Conservation (phyloP, 805 yeast species). For the Wickerhamiella siamensis region DNA sequence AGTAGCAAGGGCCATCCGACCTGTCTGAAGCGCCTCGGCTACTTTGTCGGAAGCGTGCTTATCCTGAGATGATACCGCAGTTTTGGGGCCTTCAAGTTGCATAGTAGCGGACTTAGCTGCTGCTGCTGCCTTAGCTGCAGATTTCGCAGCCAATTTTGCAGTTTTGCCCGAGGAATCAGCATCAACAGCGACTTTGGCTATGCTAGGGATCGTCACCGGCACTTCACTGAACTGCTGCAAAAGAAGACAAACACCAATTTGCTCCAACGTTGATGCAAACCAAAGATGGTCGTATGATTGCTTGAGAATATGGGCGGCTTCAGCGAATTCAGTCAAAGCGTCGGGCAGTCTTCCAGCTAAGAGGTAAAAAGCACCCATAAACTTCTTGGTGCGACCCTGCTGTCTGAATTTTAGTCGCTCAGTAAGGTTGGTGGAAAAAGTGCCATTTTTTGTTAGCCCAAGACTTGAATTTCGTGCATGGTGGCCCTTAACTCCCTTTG, state of each 20-base stretch:
- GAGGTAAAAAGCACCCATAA: conserved; percentile 61
- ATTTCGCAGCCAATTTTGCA: conserved; percentile 1
- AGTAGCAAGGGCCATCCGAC: conserved; percentile 10
- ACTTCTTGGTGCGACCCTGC: conserved; percentile 61
- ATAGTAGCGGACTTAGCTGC: neutral
- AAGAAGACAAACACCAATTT: conserved; percentile 51
- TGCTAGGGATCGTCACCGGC: conserved; percentile 29
- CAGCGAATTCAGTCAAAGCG: conserved; percentile 62
- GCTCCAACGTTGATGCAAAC: conserved; percentile 82
- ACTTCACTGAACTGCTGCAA: conserved; percentile 43
- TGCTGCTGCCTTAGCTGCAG: conserved; percentile 2
- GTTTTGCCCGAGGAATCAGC: conserved; percentile 2
- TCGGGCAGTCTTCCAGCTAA: conserved; percentile 65
- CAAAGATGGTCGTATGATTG: conserved; percentile 64
- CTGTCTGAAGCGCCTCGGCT: neutral
- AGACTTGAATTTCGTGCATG: neutral
- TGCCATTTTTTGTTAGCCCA: conserved; percentile 15
- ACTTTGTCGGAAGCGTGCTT: neutral
- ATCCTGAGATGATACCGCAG: neutral
- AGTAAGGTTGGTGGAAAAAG: conserved; percentile 22
- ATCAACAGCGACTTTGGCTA: conserved; percentile 14
- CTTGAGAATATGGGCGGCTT: conserved; percentile 46
- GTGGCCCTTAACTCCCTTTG: conserved; percentile 8
- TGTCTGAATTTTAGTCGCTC: conserved; percentile 33
- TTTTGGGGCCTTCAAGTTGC: no score